Evolutionary conservation across 768 basidiomycete species (phyloP), one percentile per base, ranked within the genome.

Genomic region (Hypholoma sublateritium): DNA sequence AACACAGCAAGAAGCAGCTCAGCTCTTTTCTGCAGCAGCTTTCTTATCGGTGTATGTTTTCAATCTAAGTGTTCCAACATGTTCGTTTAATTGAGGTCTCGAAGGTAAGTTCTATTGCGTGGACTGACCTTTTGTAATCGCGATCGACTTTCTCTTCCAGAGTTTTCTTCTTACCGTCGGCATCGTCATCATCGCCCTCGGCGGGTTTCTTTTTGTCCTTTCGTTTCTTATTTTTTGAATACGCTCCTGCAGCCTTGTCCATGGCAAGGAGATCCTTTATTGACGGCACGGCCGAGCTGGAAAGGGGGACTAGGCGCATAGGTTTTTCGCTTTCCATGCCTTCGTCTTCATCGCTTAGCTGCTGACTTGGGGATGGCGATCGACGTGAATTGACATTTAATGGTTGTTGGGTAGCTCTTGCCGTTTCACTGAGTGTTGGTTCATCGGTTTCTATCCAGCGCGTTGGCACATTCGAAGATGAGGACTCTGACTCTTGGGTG

Each of bases 241-340:
- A 77, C 56, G 81, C 80, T 59, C 81, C 83, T 5, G 80, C 83
- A 14, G 83, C 87, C 37, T 83, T 77, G 59, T 94, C 90, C 77
- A 89, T 83, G 5, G 86, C 88, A 37, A 98, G 74, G 58, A 97
- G 79, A 25, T 92, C 89, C 50, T 83, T 83, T 69, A 96, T 90
- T 14, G 91, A 93, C 34, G 92, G 91, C 16, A 95, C 65, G 6
- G 84, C 81, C 21, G 92, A 93, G n/a, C 91, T 88, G 50, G 80
- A 77, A 14, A 98, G 82, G 5, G 92, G 91, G 25, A 78, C 81
- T 9, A 97, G 82, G 37, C 87, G 85, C 59, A 76, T 75, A 5
- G 77, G 71, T 42, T 69, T 65, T 47, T 77, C 77, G 19, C 77
- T 77, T 36, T 78, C 80, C 16, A 71, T 76, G 25, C 74, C 81